Percentiles rank a stretch among this genome's conserved stretches.
These are phyloP conservation scores for Candida corydali DNA, from an alignment of 805 yeast species.

Conservation along the genomic window DNA sequence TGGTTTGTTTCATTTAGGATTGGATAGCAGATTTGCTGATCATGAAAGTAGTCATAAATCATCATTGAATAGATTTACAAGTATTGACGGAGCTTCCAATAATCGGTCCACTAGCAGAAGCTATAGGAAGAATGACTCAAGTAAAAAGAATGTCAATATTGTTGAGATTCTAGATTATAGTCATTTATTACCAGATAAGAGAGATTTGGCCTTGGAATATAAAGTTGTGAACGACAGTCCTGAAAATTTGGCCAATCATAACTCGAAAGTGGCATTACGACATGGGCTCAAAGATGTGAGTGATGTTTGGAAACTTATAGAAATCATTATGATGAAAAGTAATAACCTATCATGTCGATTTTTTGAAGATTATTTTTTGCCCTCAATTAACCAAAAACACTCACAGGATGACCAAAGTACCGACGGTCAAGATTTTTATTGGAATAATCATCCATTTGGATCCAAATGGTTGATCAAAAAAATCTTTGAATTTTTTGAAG, in stretches of 20 bases:
- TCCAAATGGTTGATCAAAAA: conserved; percentile 59
- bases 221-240: conserved; percentile 61
- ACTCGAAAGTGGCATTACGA: conserved; percentile 64
- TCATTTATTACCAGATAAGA: conserved; percentile 69
- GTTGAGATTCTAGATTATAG: conserved; percentile 63
- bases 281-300: conserved; percentile 61
- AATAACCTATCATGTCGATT: neutral
- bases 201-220: conserved; percentile 66
- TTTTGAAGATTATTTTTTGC: conserved; percentile 1
- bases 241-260: conserved; percentile 60
- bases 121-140: conserved; percentile 15
- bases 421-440: conserved; percentile 30
- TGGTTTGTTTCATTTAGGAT: conserved; percentile 41
- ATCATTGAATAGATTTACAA: conserved; percentile 31
- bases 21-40: conserved; percentile 29
- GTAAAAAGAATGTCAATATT: conserved; percentile 40
- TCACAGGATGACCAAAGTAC: neutral
- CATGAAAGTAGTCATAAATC: conserved; percentile 21
- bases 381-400: neutral
- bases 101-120: conserved; percentile 36
- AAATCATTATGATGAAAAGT: conserved; percentile 43
- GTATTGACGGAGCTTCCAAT: conserved; percentile 33
- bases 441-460: conserved; percentile 85
- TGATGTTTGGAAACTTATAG: conserved; percentile 70
- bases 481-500: conserved; percentile 62